Conservation (phyloP, 139 green algal genomes). For the Dunaliella sp. region DNA sequence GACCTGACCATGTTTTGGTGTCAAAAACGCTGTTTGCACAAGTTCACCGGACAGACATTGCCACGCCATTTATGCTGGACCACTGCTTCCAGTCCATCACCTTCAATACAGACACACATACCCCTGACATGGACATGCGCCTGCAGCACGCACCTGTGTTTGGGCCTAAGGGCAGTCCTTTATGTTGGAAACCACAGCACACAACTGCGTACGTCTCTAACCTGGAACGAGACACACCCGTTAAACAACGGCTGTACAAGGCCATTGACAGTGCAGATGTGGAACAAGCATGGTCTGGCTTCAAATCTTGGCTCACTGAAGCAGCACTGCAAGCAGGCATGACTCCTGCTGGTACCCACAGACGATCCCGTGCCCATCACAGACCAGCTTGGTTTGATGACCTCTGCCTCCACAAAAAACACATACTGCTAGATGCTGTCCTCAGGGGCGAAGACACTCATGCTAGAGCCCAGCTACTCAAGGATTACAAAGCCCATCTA, state of each 20-base stretch:
- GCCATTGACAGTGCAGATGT: not conserved
- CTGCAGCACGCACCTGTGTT: not conserved
- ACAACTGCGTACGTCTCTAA: not conserved
- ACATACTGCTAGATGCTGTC: not conserved
- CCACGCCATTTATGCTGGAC: not conserved
- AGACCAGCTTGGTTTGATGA: not conserved
- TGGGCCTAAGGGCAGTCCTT: not conserved
- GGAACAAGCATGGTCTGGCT: not conserved
- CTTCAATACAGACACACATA: not conserved
- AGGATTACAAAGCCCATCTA: not conserved
- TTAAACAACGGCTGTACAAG: not conserved
- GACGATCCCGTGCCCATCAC: not conserved
- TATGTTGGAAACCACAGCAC: not conserved
- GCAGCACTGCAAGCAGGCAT: not conserved
- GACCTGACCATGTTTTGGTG: not conserved
- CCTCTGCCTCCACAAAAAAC: not conserved
- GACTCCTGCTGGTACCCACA: not conserved
- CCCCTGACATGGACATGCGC: not conserved
- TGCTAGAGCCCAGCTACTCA: not conserved
- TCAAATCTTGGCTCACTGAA: not conserved
- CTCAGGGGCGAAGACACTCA: too few relatives aligned
- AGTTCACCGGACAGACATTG: not conserved
- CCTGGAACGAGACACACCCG: not conserved
- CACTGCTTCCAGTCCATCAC: not conserved
- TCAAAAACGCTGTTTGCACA: not conserved